These are phyloP conservation scores for Atractiella rhizophila DNA, from an alignment of 768 basidiomycete species.

Conservation along the genomic window DNA sequence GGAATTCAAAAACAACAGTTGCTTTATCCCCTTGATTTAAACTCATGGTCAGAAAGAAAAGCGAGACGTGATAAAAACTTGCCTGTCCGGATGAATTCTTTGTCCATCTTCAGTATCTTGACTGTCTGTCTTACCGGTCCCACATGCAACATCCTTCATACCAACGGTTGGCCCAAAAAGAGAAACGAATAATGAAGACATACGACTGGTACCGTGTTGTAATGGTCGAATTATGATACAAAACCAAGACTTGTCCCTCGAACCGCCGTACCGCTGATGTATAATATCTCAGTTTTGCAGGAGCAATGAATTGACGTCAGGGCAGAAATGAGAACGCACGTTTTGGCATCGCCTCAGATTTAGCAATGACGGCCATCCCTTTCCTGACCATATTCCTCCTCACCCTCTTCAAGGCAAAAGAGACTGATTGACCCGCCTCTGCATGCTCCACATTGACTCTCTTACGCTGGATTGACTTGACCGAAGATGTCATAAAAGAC, in stretches of 20 bases:
- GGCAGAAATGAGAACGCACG: constrained; percentile 25
- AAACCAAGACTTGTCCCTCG: constrained; percentile 72
- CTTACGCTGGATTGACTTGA: constrained; percentile 87
- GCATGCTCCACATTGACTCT: constrained; percentile 58
- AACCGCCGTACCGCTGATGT: constrained; percentile 48
- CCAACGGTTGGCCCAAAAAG: too few relatives aligned
- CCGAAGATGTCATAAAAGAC: constrained; percentile 46
- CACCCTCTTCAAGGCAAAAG: constrained; percentile 72
- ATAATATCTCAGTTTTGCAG: constrained; percentile 4
- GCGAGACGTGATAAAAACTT: neutral
- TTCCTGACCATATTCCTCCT: constrained; percentile 57
- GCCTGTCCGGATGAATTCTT: constrained; percentile 1
- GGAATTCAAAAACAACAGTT: constrained; percentile 49
- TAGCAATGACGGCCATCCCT: constrained; percentile 76
- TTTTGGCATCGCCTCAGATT: constrained; percentile 49
- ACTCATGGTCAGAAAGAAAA: neutral
- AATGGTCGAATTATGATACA: constrained; percentile 10
- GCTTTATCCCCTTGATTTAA: constrained; percentile 46
- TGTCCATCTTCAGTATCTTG: constrained; percentile 9
- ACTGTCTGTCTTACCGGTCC: constrained; percentile 17
- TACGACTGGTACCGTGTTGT: constrained; percentile 17
- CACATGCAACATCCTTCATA: constrained; percentile 18
- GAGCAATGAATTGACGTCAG: constrained; percentile 11
- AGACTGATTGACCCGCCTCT: constrained; percentile 89
- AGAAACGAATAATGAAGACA: too few relatives aligned